These are phyloP conservation scores for Luzula sylvatica DNA, from an alignment of 176 grass and related monocot genomes.

Conservation along the genomic window DNA sequence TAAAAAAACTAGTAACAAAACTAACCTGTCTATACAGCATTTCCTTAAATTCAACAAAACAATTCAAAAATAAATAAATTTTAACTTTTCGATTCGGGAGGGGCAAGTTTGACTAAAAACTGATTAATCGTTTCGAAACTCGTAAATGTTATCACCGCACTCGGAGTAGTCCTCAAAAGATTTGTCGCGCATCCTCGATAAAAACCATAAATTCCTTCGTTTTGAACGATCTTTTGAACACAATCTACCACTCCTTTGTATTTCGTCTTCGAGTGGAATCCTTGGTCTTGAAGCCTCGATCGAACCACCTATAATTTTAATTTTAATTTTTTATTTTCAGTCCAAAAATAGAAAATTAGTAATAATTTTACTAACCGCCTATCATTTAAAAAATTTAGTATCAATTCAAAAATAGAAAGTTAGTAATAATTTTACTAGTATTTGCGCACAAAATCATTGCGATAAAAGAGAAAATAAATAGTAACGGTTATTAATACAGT, in stretches of 20 bases:
- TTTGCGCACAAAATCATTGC: no score
- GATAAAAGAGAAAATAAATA: no score
- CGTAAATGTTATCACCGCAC: conserved; percentile 95
- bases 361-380: no score
- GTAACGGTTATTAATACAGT: no score
- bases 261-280: conserved; percentile 38
- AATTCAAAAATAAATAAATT: conserved; percentile 27
- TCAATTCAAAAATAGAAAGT: no score
- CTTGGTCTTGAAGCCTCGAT: conserved; percentile 89
- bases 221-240: conserved; percentile 58
- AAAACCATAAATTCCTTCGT: conserved; percentile 69
- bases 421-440: no score
- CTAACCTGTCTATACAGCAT: no score
- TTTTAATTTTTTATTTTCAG: no score
- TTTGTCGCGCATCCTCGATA: conserved; percentile 89
- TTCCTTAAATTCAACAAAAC: no score
- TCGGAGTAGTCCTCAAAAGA: conserved; percentile 79
- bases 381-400: no score
- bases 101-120: conserved; percentile 41
- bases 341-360: no score
- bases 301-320: conserved; percentile 61
- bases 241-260: conserved; percentile 84
- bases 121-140: conserved; percentile 98
- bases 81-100: conserved; percentile 41
- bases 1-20: no score